A percentile compares a stretch with the other conserved stretches of the same genome.
Conservation (phyloP, 495 filamentous ascomycete genomes). For the Niebla homalea region DNA sequence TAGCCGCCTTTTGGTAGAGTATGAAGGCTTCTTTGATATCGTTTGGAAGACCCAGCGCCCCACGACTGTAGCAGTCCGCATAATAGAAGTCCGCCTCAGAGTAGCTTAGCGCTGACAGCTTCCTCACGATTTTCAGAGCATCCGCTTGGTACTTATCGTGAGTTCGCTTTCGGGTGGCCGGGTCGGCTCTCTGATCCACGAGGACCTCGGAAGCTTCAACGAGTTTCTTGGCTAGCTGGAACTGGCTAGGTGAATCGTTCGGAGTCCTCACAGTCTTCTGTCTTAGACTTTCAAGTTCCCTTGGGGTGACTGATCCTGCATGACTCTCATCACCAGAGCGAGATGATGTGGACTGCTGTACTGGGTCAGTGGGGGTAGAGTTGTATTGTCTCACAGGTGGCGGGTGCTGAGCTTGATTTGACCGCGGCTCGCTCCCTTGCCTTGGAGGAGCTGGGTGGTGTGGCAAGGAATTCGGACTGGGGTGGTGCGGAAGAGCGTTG, state of each 20-base stretch:
- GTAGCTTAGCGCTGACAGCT: constrained; percentile 53
- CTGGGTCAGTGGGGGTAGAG: constrained; percentile 18
- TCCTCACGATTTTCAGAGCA: constrained; percentile 81
- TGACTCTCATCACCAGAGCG: constrained; percentile 11
- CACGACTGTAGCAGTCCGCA: constrained; percentile 78
- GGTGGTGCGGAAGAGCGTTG: constrained; percentile 37
- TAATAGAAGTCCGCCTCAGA: constrained; percentile 88
- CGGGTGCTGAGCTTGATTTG: constrained; percentile 22
- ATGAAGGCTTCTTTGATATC: constrained; percentile 85
- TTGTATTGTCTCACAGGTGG: constrained; percentile 22
- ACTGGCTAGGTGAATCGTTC: constrained; percentile 52
- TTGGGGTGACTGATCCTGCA: constrained; percentile 50
- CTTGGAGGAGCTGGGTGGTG: constrained; percentile 71
- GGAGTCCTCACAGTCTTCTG: constrained; percentile 53
- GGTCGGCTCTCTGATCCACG: constrained; percentile 60
- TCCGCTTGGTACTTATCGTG: constrained; percentile 76
- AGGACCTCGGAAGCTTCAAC: constrained; percentile 74
- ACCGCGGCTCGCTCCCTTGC: constrained; percentile 48
- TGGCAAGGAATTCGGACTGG: constrained; percentile 21
- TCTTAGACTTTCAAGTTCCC: constrained; percentile 65
- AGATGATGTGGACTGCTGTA: constrained; percentile 8
- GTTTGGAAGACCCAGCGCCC: constrained; percentile 50
- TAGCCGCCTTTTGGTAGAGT: constrained; percentile 88
- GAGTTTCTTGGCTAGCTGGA: constrained; percentile 69
- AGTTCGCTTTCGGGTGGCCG: constrained; percentile 57